phyloP scores from a whole-genome alignment of 1,284 basidiomycete genomes.

The Vanrija sp. region DNA sequence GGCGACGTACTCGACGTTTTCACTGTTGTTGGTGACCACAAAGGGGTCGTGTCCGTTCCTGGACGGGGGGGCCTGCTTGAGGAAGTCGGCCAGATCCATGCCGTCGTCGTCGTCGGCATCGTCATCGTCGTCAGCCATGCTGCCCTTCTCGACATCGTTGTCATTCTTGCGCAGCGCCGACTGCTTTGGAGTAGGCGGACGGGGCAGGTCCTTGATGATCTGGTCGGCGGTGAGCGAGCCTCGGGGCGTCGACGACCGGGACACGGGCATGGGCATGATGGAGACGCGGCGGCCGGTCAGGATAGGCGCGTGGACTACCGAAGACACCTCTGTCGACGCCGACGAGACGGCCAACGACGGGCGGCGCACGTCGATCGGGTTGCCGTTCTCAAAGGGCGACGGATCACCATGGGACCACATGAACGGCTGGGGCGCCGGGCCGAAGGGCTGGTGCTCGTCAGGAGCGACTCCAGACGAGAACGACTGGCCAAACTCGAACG shows the following conservation, averaged over 20 bases:
- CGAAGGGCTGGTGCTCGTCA: background rate
- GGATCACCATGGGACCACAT: no score
- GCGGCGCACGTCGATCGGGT: background rate
- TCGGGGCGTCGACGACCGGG: background rate
- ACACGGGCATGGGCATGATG: background rate
- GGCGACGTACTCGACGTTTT: conserved; percentile 38
- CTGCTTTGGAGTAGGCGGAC: no score
- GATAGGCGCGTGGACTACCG: background rate
- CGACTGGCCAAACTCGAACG: background rate
- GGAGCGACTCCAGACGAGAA: background rate
- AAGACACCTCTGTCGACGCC: background rate
- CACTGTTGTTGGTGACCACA: conserved; percentile 19
- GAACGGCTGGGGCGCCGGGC: background rate
- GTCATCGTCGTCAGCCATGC: conserved; percentile 4
- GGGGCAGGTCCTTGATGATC: background rate
- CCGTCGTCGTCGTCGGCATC: conserved; percentile 31
- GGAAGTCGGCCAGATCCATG: conserved; percentile 39
- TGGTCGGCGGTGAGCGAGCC: background rate
- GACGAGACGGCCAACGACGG: background rate
- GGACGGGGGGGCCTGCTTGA: conserved; percentile 24
- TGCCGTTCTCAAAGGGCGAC: no score
- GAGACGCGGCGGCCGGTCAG: background rate
- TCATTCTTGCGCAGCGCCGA: background rate
- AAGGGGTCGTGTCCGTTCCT: conserved; percentile 20
- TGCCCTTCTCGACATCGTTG: conserved; percentile 13